Percentiles rank a stretch among this genome's conserved stretches.
Evolutionary conservation across 2,329 filamentous ascomycete genomes (phyloP).

Genomic region (Triangularia setosa): DNA sequence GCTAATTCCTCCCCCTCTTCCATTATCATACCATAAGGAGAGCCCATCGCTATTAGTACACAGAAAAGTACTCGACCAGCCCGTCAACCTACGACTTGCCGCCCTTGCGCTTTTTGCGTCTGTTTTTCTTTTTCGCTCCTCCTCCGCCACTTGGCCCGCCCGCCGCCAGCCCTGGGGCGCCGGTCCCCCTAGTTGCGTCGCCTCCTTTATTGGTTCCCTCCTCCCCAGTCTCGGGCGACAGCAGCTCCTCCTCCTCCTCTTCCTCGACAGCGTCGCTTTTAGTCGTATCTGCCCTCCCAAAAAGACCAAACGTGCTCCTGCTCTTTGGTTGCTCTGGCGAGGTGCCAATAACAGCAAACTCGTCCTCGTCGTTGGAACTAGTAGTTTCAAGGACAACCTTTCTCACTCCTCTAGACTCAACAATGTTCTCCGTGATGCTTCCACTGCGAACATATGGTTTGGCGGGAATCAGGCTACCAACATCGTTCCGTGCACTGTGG

Average conservation of each 20-base stretch:
- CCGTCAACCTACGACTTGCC: constrained; percentile 25
- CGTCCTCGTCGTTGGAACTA: constrained; percentile 35
- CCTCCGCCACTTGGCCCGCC: constrained; percentile 12
- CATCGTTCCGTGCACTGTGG: constrained; percentile 10
- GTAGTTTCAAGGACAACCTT: constrained; percentile 62
- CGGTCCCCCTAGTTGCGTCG: not conserved
- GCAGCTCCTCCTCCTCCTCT: constrained; percentile 15
- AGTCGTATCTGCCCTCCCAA: constrained; percentile 1
- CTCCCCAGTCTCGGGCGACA: constrained; percentile 15
- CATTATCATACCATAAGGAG: not conserved
- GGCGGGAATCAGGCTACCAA: constrained; percentile 17
- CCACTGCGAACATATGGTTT: constrained; percentile 59
- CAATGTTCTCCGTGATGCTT: constrained; percentile 74
- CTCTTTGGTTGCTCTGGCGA: constrained; percentile 15
- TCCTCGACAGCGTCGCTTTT: constrained; percentile 7
- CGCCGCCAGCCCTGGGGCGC: not conserved
- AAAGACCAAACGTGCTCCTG: constrained; percentile 12
- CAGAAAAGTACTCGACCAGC: constrained; percentile 15
- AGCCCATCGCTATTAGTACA: constrained; percentile 3
- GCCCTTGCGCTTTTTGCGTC: constrained; percentile 27
- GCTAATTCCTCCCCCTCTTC: not conserved
- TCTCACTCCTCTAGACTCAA: constrained; percentile 68
- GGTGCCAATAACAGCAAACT: constrained; percentile 15
- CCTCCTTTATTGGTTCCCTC: not conserved
- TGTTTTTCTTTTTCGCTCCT: constrained; percentile 25